Percentiles rank a stretch among this genome's conserved stretches.
Evolutionary conservation across 306 rosid genomes (phyloP).

Genomic region (Nissolia schottii): DNA sequence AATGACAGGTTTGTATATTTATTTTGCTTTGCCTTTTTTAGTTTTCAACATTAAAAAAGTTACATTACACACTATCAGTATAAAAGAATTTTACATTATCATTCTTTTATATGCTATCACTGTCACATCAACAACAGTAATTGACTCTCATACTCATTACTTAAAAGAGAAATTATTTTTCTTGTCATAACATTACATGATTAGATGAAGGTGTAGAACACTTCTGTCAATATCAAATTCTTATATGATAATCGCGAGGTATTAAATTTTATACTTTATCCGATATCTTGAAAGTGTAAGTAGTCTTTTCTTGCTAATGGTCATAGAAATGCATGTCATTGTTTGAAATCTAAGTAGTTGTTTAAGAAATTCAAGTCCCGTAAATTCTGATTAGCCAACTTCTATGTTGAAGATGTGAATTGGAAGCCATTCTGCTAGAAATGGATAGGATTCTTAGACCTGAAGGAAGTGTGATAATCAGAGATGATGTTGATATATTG

Average conservation of each 20-base stretch:
- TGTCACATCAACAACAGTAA: too few relatives aligned
- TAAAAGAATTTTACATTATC: too few relatives aligned
- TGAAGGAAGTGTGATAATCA: conserved; percentile 69
- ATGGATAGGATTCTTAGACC: conserved; percentile 85
- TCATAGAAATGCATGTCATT: background rate
- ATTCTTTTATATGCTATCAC: too few relatives aligned
- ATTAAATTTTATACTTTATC: background rate
- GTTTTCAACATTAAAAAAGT: background rate
- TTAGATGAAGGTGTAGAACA: too few relatives aligned
- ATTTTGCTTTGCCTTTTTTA: background rate
- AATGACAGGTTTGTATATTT: conserved; percentile 39
- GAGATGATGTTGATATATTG: conserved; percentile 70
- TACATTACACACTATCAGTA: too few relatives aligned
- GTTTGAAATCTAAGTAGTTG: background rate
- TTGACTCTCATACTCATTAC: too few relatives aligned
- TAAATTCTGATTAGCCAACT: background rate
- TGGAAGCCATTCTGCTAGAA: conserved; percentile 71
- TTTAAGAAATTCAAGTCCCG: background rate
- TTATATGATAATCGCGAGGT: background rate
- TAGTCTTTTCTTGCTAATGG: background rate
- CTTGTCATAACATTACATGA: too few relatives aligned
- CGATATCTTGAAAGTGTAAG: background rate
- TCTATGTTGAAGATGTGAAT: conserved; percentile 55
- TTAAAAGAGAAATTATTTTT: too few relatives aligned
- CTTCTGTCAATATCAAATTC: too few relatives aligned